Conservation (phyloP, 2,329 filamentous ascomycete species). For the Ophiostoma populinum region DNA sequence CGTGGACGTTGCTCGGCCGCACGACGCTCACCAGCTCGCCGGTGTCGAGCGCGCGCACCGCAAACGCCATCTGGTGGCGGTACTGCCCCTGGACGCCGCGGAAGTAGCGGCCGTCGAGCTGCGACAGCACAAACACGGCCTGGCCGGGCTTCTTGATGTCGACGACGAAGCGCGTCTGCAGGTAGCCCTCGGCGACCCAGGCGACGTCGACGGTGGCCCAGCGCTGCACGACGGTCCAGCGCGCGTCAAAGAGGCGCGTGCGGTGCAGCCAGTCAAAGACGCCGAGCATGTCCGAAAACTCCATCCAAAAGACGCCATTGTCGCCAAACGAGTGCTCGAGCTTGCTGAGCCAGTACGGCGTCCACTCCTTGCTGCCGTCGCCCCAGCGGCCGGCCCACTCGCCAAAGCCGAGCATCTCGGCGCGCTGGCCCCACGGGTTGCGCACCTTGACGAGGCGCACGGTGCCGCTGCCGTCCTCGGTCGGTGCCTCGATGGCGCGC, state of each 20-base stretch:
- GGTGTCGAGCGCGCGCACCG: slow-evolving; percentile 19
- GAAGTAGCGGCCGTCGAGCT: slow-evolving; percentile 30
- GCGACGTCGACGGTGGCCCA: slow-evolving; percentile 26
- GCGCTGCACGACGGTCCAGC: slow-evolving; percentile 27
- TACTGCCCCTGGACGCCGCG: slow-evolving; percentile 27
- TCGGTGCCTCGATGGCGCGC: slow-evolving; percentile 25
- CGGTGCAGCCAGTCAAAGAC: slow-evolving; percentile 27
- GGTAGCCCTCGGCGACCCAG: slow-evolving; percentile 26
- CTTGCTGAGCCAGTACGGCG: slow-evolving; percentile 50
- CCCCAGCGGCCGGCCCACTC: slow-evolving; percentile 62
- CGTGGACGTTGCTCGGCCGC: slow-evolving; percentile 14
- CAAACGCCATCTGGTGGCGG: slow-evolving; percentile 24
- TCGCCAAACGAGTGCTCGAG: slow-evolving; percentile 50
- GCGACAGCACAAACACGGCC: slow-evolving; percentile 26
- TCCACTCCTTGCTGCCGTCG: slow-evolving; percentile 60
- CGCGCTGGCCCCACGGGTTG: slow-evolving; percentile 54
- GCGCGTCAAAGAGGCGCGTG: slow-evolving; percentile 27
- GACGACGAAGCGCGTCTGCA: slow-evolving; percentile 26
- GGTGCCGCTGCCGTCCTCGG: slow-evolving; percentile 20
- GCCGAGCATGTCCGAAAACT: slow-evolving; percentile 25
- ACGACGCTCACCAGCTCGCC: slow-evolving; percentile 15
- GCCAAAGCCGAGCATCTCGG: slow-evolving; percentile 17
- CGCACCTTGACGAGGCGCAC: slow-evolving; percentile 26
- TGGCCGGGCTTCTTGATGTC: slow-evolving; percentile 23
- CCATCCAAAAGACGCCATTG: slow-evolving; percentile 39